These are phyloP conservation scores for Taphrina pruni DNA, from an alignment of 1,139 yeast species.

Conservation along the genomic window DNA sequence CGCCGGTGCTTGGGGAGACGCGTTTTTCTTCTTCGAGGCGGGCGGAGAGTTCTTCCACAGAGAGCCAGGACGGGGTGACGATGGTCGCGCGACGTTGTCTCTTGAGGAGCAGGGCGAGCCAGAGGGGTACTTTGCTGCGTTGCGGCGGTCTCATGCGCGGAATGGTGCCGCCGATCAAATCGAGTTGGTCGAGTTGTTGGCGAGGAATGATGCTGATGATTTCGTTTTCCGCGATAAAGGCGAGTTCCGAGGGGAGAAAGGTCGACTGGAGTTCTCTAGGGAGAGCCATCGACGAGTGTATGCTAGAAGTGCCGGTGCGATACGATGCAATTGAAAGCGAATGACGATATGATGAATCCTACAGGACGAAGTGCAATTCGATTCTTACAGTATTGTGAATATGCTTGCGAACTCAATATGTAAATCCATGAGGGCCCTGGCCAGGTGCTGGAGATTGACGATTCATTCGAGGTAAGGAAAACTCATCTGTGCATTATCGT, in stretches of 20 bases:
- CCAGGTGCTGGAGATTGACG: no score
- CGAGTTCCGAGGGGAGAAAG: conserved; percentile 77
- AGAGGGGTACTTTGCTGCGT: conserved; percentile 74
- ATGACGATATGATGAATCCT: no score
- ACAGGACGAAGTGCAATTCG: no score
- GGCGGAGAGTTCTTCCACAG: conserved; percentile 60
- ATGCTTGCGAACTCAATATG: no score
- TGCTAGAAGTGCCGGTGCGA: not conserved
- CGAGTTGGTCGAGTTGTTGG: conserved; percentile 67
- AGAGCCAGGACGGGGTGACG: conserved; percentile 89
- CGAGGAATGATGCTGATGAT: conserved; percentile 74
- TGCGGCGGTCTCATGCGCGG: conserved; percentile 66
- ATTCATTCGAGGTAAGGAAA: no score
- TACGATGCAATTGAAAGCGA: no score
- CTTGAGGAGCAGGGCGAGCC: conserved; percentile 85
- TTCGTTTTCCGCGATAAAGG: conserved; percentile 84
- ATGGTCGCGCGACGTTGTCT: conserved; percentile 85
- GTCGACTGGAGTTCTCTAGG: conserved; percentile 64
- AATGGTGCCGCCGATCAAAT: conserved; percentile 64
- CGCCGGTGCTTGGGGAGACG: conserved; percentile 55
- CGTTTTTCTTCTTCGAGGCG: conserved; percentile 72
- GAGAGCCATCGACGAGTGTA: conserved; percentile 61
- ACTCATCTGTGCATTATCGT: no score
- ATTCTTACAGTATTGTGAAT: no score
- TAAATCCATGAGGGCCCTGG: no score